phyloP scores from a whole-genome alignment of 2,329 filamentous ascomycete genomes.

The Diplocarpon rosae region DNA sequence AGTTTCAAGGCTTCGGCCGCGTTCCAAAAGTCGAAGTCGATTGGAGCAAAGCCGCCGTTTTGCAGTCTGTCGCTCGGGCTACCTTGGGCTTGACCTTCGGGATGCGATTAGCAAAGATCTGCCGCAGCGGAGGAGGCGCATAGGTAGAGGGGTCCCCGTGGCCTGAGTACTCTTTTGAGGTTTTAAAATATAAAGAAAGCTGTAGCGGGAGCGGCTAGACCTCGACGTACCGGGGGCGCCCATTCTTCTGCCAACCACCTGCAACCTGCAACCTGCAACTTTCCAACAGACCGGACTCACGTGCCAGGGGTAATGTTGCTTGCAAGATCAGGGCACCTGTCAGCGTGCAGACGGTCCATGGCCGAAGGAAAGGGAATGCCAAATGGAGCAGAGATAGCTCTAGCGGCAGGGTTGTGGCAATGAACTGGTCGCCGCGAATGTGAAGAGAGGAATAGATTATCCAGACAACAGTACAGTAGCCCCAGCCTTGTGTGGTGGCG shows the following conservation, averaged over 20 bases:
- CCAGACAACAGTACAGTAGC: too few species aligned
- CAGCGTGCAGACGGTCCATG: constrained; percentile 2
- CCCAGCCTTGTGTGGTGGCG: too few species aligned
- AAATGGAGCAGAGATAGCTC: too few species aligned
- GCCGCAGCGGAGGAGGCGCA: neutral
- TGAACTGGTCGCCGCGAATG: too few species aligned
- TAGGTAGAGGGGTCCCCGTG: constrained; percentile 3
- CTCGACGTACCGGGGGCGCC: constrained; percentile 3
- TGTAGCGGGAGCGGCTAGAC: neutral
- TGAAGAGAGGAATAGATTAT: too few species aligned
- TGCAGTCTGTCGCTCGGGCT: constrained; percentile 21
- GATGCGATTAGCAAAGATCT: constrained; percentile 19
- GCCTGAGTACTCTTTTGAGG: too few species aligned
- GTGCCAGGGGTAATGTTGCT: constrained; percentile 5
- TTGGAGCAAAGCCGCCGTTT: constrained; percentile 17
- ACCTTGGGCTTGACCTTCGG: constrained; percentile 20
- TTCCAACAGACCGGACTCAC: neutral
- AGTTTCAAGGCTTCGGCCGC: constrained; percentile 23
- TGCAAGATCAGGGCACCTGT: neutral
- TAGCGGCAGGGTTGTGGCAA: too few species aligned
- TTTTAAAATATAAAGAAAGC: neutral
- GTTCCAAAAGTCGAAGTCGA: constrained; percentile 24
- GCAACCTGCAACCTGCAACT: too few species aligned
- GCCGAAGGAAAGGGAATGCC: neutral
- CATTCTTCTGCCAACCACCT: neutral